Conservation (phyloP, 2,329 filamentous ascomycete species). For the Fusarium incarnatum region DNA sequence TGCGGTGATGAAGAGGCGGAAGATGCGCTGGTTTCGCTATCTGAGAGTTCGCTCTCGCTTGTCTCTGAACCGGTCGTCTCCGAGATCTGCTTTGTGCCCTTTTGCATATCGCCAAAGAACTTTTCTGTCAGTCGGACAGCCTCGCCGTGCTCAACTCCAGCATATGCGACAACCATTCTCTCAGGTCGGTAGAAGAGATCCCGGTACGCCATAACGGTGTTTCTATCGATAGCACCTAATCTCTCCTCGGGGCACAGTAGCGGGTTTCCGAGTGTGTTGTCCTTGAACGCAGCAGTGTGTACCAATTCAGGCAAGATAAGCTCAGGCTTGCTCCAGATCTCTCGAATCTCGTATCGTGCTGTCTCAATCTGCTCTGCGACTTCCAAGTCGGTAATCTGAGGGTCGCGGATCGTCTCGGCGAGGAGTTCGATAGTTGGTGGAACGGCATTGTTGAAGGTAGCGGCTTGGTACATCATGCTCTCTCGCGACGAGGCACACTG, state of each 20-base stretch:
- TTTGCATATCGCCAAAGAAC: conserved; percentile 90
- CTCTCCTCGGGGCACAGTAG: conserved; percentile 90
- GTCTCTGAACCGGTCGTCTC: conserved; percentile 71
- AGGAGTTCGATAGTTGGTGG: conserved; percentile 84
- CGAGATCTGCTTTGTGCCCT: conserved; percentile 57
- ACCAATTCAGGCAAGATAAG: conserved; percentile 95
- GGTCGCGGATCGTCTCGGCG: conserved; percentile 92
- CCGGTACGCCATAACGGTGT: conserved; percentile 81
- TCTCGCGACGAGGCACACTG: conserved; percentile 96
- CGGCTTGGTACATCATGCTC: conserved; percentile 98
- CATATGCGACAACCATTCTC: conserved; percentile 93
- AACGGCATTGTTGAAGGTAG: conserved; percentile 95
- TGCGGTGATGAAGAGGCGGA: conserved; percentile 54
- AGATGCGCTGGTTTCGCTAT: conserved; percentile 50
- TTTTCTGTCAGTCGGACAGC: conserved; percentile 84
- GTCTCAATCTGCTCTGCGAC: conserved; percentile 88
- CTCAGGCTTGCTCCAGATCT: conserved; percentile 98
- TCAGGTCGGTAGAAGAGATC: conserved; percentile 89
- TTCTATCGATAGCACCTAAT: conserved; percentile 77
- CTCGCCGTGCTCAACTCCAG: conserved; percentile 84
- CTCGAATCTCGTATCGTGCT: conserved; percentile 92
- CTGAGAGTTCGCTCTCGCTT: conserved; percentile 56
- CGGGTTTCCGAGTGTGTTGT: conserved; percentile 95
- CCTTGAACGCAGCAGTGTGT: conserved; percentile 94
- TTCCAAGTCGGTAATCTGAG: conserved; percentile 86